These are phyloP conservation scores for Fusarium liriodendri DNA, from an alignment of 2,329 filamentous ascomycete species.

Conservation along the genomic window DNA sequence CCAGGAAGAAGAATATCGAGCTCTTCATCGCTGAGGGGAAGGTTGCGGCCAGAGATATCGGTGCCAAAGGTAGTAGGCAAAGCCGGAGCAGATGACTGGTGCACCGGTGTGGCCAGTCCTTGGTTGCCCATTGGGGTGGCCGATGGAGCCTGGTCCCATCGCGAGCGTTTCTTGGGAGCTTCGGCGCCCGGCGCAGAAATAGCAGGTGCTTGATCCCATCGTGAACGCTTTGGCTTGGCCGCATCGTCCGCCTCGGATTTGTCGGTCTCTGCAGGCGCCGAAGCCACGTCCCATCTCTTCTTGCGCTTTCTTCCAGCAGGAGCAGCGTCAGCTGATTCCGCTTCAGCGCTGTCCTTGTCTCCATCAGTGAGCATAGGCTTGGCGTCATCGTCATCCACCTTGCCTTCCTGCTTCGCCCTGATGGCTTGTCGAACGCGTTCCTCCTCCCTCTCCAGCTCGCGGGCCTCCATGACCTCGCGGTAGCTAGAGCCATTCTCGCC, in stretches of 20 bases:
- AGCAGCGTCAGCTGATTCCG: conserved; percentile 73
- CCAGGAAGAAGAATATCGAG: conserved; percentile 90
- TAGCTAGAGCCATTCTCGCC: conserved; percentile 83
- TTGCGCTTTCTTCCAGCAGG: conserved; percentile 82
- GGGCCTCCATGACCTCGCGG: conserved; percentile 88
- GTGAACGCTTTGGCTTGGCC: conserved; percentile 77
- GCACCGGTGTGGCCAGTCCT: conserved; percentile 82
- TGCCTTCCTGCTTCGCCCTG: conserved; percentile 74
- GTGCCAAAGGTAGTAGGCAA: conserved; percentile 77
- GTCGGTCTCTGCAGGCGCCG: conserved; percentile 66
- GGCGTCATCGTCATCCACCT: conserved; percentile 71
- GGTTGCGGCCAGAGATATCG: conserved; percentile 83
- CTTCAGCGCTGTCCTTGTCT: conserved; percentile 79
- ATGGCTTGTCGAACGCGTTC: conserved; percentile 85
- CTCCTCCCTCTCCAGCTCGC: conserved; percentile 94
- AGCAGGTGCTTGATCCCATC: conserved; percentile 87
- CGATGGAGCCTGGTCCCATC: conserved; percentile 92
- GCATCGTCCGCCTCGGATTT: conserved; percentile 63
- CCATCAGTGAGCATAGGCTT: conserved; percentile 79
- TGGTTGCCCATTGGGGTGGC: conserved; percentile 80
- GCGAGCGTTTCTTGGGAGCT: conserved; percentile 78
- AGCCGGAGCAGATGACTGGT: conserved; percentile 70
- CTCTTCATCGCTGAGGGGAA: conserved; percentile 90
- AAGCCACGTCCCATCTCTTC: conserved; percentile 90
- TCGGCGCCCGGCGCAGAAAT: conserved; percentile 65